Evolutionary conservation across 2,329 filamentous ascomycete species (phyloP).

Genomic region (Aspergillus aculeatinus): DNA sequence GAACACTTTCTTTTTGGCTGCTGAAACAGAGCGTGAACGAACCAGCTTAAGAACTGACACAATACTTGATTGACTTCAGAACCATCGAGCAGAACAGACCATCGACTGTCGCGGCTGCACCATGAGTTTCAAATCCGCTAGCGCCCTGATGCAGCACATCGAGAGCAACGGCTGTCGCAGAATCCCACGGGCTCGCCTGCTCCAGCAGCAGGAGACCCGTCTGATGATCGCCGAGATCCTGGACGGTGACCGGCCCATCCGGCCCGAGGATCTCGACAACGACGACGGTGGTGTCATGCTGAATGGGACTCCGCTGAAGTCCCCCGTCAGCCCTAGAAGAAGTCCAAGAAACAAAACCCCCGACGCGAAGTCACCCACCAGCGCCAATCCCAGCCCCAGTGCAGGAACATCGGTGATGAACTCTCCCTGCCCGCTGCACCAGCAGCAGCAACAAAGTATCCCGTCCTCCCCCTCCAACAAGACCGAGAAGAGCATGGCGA

Average conservation of each 20-base stretch:
- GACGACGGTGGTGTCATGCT: not conserved
- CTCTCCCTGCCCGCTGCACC: no score
- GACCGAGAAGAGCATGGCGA: not conserved
- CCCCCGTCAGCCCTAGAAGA: not conserved
- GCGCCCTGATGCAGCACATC: slow-evolving; percentile 54
- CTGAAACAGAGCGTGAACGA: no score
- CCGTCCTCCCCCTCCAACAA: not conserved
- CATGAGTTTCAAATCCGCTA: slow-evolving; percentile 48
- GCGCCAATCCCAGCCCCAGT: not conserved
- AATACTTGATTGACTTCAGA: slow-evolving; percentile 29
- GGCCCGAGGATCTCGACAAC: slow-evolving; percentile 3
- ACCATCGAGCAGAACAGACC: slow-evolving; percentile 51
- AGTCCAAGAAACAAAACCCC: no score
- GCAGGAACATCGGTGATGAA: not conserved
- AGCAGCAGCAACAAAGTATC: not conserved
- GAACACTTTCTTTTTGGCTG: no score
- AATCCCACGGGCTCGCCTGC: slow-evolving; percentile 47
- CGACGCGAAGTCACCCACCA: not conserved
- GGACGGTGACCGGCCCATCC: slow-evolving; percentile 4
- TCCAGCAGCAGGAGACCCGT: slow-evolving; percentile 53
- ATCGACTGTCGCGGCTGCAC: slow-evolving; percentile 52
- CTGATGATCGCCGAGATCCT: slow-evolving; percentile 43
- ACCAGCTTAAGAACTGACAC: no score
- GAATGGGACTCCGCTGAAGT: not conserved
- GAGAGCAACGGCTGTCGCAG: slow-evolving; percentile 52